These are phyloP conservation scores for Boeremia exigua DNA, from an alignment of 2,329 filamentous ascomycete genomes.

Conservation along the genomic window DNA sequence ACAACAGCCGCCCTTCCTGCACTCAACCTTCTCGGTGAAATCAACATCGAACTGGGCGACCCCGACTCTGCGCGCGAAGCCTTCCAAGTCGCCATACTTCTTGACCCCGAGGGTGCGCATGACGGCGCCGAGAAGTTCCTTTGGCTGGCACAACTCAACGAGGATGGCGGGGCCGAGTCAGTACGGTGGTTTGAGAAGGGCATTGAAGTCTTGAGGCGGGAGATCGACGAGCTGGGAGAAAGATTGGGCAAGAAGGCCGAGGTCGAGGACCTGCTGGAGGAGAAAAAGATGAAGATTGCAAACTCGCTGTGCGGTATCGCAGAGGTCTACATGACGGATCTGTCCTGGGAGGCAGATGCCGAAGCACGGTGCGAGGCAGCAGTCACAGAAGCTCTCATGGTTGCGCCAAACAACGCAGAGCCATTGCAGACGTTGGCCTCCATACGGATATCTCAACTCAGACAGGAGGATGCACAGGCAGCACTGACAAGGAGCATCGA, in stretches of 20 bases:
- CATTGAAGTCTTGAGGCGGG: slow-evolving; percentile 72
- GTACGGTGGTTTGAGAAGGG: slow-evolving; percentile 70
- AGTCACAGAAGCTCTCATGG: slow-evolving; percentile 86
- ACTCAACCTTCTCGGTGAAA: slow-evolving; percentile 79
- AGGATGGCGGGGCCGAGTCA: slow-evolving; percentile 65
- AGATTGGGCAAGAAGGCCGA: slow-evolving; percentile 45
- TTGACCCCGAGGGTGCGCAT: slow-evolving; percentile 80
- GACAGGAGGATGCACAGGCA: slow-evolving; percentile 77
- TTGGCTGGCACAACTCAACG: slow-evolving; percentile 88
- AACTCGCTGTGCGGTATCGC: slow-evolving; percentile 92
- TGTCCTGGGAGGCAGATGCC: slow-evolving; percentile 89
- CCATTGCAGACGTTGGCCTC: slow-evolving; percentile 96
- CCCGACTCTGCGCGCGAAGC: slow-evolving; percentile 73
- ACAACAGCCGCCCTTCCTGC: slow-evolving; percentile 65
- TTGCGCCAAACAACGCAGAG: slow-evolving; percentile 81
- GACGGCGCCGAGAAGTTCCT: slow-evolving; percentile 94
- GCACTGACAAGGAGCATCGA: slow-evolving; percentile 81
- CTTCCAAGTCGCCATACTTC: slow-evolving; percentile 74
- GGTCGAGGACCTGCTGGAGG: slow-evolving; percentile 55
- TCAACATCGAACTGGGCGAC: slow-evolving; percentile 82
- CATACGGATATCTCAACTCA: slow-evolving; percentile 86
- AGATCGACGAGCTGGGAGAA: slow-evolving; percentile 69
- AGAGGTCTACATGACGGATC: slow-evolving; percentile 98
- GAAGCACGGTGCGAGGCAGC: slow-evolving; percentile 86
- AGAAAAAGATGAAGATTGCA: slow-evolving; percentile 81